Evolutionary conservation across 768 basidiomycete genomes (phyloP).

Genomic region (Naganishia antarctica): DNA sequence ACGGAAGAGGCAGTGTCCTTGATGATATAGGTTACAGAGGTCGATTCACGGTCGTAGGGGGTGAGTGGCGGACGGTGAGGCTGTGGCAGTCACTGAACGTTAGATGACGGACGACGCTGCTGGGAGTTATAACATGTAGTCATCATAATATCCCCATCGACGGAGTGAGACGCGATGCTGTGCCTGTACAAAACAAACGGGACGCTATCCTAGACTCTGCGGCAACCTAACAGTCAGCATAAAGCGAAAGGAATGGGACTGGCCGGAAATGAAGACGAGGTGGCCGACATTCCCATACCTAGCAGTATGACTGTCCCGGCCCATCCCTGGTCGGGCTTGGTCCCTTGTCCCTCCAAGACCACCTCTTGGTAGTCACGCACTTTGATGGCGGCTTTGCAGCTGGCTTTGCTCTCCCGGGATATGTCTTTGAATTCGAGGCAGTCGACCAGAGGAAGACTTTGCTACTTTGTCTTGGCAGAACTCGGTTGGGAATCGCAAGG

Average conservation of each 20-base stretch:
- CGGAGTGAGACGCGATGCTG: constrained; percentile 18
- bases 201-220: background rate
- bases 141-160: background rate
- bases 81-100: constrained; percentile 8
- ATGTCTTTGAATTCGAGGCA: background rate
- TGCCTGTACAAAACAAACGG: background rate
- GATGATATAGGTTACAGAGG: constrained; percentile 5
- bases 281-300: background rate
- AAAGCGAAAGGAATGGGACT: background rate
- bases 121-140: background rate
- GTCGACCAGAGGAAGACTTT: constrained; percentile 7
- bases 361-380: no score
- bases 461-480: constrained; percentile 11
- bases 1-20: constrained; percentile 2
- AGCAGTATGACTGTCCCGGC: no score
- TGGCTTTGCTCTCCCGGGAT: background rate
- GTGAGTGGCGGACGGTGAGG: background rate
- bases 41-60: background rate
- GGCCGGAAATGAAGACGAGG: background rate
- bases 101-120: background rate
- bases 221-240: background rate
- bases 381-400: no score
- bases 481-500: constrained; percentile 10
- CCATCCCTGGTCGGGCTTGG: no score
- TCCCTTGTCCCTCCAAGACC: no score